phyloP scores from a whole-genome alignment of 2,329 filamentous ascomycete species.

The Chaetomiaceae sp. region DNA sequence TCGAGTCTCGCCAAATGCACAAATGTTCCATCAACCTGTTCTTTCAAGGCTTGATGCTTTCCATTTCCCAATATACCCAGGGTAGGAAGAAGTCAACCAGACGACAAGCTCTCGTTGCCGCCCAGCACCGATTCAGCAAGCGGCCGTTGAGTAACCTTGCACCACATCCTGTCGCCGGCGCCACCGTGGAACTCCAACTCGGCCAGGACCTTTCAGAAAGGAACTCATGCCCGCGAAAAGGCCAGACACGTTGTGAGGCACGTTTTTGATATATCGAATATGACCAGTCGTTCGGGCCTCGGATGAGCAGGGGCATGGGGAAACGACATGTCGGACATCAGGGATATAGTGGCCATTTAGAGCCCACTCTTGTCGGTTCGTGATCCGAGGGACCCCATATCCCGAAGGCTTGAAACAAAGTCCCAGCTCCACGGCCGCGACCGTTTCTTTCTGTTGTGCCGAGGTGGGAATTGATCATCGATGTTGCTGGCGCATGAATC shows the following conservation, averaged over 20 bases:
- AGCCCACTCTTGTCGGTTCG: constrained; percentile 1
- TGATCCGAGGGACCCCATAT: constrained; percentile 7
- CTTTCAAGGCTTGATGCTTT: no score
- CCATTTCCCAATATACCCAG: no score
- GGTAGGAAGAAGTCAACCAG: no score
- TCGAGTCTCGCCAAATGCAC: no score
- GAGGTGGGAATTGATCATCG: neutral
- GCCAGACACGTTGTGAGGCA: no score
- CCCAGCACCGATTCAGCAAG: neutral
- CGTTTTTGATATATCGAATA: neutral
- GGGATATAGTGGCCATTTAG: neutral
- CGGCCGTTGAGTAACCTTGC: neutral
- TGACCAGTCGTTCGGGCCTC: neutral
- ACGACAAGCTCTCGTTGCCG: neutral
- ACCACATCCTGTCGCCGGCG: neutral
- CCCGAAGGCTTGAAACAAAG: neutral
- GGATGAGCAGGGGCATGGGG: neutral
- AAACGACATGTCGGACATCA: neutral
- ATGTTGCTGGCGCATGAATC: neutral
- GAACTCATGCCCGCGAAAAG: no score
- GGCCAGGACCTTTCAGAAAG: no score
- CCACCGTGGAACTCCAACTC: neutral
- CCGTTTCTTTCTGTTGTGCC: neutral
- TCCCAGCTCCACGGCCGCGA: neutral
- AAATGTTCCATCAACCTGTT: no score